These are phyloP conservation scores for Fusarium pseudonygamai DNA, from an alignment of 2,329 filamentous ascomycete species.

Conservation along the genomic window DNA sequence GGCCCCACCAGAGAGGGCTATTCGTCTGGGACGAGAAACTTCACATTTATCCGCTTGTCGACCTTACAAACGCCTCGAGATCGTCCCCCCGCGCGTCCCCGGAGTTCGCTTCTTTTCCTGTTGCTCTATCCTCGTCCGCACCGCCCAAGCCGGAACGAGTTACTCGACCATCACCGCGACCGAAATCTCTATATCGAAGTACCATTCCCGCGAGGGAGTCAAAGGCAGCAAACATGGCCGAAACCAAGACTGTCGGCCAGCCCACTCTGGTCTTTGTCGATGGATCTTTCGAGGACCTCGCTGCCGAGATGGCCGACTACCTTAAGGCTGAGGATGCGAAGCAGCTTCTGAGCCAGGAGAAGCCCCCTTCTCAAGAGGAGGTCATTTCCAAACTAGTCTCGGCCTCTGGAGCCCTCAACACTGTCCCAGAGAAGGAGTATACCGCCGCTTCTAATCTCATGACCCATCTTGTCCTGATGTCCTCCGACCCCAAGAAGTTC, in stretches of 20 bases:
- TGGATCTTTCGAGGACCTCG: constrained; percentile 91
- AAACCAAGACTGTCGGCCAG: constrained; percentile 56
- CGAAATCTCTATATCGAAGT: constrained; percentile 31
- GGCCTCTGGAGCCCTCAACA: constrained; percentile 79
- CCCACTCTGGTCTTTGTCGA: constrained; percentile 80
- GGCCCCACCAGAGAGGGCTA: constrained; percentile 53
- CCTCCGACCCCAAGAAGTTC: constrained; percentile 84
- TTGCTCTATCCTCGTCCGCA: constrained; percentile 16
- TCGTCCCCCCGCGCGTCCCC: constrained; percentile 30
- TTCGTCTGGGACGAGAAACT: constrained; percentile 47
- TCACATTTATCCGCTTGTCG: constrained; percentile 45
- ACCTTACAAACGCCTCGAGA: constrained; percentile 43
- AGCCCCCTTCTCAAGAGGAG: constrained; percentile 78
- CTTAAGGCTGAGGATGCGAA: constrained; percentile 85
- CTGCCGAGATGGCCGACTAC: constrained; percentile 94
- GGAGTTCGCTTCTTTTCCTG: constrained; percentile 14
- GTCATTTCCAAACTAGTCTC: constrained; percentile 89
- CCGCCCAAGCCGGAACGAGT: constrained; percentile 32
- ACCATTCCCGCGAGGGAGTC: constrained; percentile 28
- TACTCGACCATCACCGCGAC: constrained; percentile 28
- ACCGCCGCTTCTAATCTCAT: constrained; percentile 96
- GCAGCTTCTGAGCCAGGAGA: constrained; percentile 75
- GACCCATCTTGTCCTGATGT: constrained; percentile 90
- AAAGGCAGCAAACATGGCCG: constrained; percentile 40
- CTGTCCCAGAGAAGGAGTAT: constrained; percentile 94